Evolutionary conservation across 2,329 filamentous ascomycete genomes (phyloP).

Genomic region (Ramichloridium luteum): DNA sequence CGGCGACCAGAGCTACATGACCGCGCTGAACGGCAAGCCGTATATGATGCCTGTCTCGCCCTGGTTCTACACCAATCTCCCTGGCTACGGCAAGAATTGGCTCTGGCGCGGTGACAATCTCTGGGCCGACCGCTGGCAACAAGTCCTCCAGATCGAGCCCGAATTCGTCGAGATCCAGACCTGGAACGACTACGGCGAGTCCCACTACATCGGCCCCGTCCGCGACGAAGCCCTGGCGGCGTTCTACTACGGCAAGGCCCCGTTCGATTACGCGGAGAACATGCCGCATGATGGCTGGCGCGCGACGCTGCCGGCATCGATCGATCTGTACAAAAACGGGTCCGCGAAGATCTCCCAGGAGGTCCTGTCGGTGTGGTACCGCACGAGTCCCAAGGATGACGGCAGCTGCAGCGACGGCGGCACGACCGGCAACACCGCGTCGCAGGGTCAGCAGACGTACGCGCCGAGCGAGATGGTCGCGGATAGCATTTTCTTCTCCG

Average conservation of each 20-base stretch:
- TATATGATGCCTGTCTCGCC: slow-evolving; percentile 39
- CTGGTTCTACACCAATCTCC: slow-evolving; percentile 47
- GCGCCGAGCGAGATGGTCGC: slow-evolving; percentile 24
- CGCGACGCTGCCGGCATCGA: slow-evolving; percentile 38
- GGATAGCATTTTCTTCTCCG: slow-evolving; percentile 36
- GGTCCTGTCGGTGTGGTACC: slow-evolving; percentile 33
- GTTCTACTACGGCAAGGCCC: slow-evolving; percentile 25
- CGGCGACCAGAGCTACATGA: slow-evolving; percentile 31
- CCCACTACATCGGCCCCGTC: slow-evolving; percentile 39
- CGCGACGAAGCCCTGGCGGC: slow-evolving; percentile 3
- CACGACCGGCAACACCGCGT: slow-evolving; percentile 27
- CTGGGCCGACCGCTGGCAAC: slow-evolving; percentile 48
- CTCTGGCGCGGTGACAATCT: slow-evolving; percentile 49
- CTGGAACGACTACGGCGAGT: slow-evolving; percentile 51
- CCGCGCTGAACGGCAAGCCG: slow-evolving; percentile 29
- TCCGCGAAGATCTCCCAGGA: slow-evolving; percentile 20
- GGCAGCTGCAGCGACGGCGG: slow-evolving; percentile 28
- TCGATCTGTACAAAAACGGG: slow-evolving; percentile 39
- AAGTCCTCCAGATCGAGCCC: slow-evolving; percentile 39
- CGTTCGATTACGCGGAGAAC: slow-evolving; percentile 36
- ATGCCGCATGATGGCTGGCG: slow-evolving; percentile 42
- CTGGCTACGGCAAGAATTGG: slow-evolving; percentile 49
- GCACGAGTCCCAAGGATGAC: slow-evolving; percentile 25
- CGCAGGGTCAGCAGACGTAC: slow-evolving; percentile 10
- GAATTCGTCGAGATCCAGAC: slow-evolving; percentile 44